Evolutionary conservation across 257 asterid genomes (phyloP), one percentile per base, ranked within the genome.

Genomic region (Eucommia ulmoides): DNA sequence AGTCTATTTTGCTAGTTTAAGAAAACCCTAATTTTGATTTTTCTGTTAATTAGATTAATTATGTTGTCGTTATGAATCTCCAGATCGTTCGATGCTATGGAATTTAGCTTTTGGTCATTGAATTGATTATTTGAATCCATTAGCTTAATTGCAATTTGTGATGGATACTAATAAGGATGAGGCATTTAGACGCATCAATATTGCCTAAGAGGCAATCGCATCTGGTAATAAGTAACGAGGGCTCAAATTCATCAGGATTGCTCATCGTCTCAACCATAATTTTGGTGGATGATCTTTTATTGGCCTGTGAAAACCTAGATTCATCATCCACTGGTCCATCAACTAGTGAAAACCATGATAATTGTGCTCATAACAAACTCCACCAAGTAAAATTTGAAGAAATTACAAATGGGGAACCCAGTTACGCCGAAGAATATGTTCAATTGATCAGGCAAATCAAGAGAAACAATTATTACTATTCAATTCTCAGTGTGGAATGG

Each of bases 401-500:
- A 41, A 64, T 44, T 38, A 19, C 64, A 0, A 75, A 74, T 50
- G 93, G 69, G 60, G 95, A 76, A 66, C 71, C 79, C 75, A 73
- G 50, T 59, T 85, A 89, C 72, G 68, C 86, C 2, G 94, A 80
- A 47, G 96, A 89, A 66, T 72, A 89, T 25, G 76, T 85, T 24
- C 89, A 67, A 50, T 61, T 89, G 79, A 85, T 89, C 70, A 75
- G 75, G 55, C 82, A 76, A 66, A 82, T 89, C 62, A 82, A 63
- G 76, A 68, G 55, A 44, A 78, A 89, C 65, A 80, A 57, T 65
- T 96, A 89, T 61, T 89, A 89, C 35, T 85, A 85, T 33, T 58
- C 79, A 18, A 76, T 89, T 72, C 94, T 89, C 41, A 93, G 96
- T 3, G 63, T 89, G 57, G 96, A 85, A 64, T n/a, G n/a, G n/a